Evolutionary conservation across 768 basidiomycete genomes (phyloP).

Genomic region (Amanita pseudoporphyria): DNA sequence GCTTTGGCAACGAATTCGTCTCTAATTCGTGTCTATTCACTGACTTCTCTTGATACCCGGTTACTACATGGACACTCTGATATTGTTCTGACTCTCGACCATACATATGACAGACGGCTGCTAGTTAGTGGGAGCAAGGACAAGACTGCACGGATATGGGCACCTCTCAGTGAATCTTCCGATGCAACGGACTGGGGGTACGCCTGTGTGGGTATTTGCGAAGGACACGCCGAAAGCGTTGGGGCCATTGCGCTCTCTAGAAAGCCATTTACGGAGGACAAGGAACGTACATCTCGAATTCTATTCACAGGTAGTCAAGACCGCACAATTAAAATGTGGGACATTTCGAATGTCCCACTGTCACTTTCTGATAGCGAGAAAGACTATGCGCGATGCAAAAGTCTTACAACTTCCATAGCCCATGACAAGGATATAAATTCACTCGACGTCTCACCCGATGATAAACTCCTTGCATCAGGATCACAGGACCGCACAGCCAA

Average conservation of each 20-base stretch:
- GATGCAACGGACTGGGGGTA: slow-evolving; percentile 36
- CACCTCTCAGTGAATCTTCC: slow-evolving; percentile 18
- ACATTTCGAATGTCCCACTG: slow-evolving; percentile 48
- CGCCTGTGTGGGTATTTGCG: slow-evolving; percentile 76
- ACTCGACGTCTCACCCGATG: slow-evolving; percentile 86
- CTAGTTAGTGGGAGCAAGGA: slow-evolving; percentile 95
- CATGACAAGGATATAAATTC: slow-evolving; percentile 99
- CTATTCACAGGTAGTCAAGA: slow-evolving; percentile 96
- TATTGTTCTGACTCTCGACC: slow-evolving; percentile 82
- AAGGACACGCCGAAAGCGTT: slow-evolving; percentile 91
- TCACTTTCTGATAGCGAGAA: slow-evolving; percentile 13
- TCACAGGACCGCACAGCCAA: slow-evolving; percentile 96
- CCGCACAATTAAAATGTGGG: slow-evolving; percentile 98
- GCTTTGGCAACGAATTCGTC: slow-evolving; percentile 98
- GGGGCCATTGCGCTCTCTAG: slow-evolving; percentile 85
- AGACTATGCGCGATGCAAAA: slow-evolving; percentile 46
- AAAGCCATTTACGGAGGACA: slow-evolving; percentile 23
- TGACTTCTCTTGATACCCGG: slow-evolving; percentile 67
- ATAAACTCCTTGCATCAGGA: slow-evolving; percentile 80
- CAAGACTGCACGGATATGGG: slow-evolving; percentile 81
- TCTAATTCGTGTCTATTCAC: slow-evolving; percentile 83
- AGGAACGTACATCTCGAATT: slow-evolving; percentile 38
- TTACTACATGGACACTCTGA: slow-evolving; percentile 85
- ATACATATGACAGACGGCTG: slow-evolving; percentile 51
- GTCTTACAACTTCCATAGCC: slow-evolving; percentile 78